Evolutionary conservation across 306 rosid genomes (phyloP).

Genomic region (Quercus bicolor): DNA sequence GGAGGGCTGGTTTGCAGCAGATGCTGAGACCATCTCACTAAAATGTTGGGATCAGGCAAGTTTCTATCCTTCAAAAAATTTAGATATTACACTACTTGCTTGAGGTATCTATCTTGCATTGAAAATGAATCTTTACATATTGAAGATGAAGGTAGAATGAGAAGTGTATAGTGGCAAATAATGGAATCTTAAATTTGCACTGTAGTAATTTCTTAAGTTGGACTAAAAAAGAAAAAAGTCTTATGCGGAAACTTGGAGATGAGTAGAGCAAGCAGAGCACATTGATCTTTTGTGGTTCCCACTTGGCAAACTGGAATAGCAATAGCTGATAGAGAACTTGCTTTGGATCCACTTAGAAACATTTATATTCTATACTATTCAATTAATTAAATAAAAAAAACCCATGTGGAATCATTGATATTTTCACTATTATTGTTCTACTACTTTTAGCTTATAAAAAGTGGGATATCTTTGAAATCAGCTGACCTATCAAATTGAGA

Average conservation of each 20-base stretch:
- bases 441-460: background rate
- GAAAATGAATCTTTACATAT: background rate
- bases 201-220: background rate
- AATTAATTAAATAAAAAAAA: too few relatives aligned
- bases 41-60: constrained; percentile 95
- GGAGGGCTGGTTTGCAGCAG: constrained; percentile 99
- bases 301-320: background rate
- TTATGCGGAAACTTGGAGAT: background rate
- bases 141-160: background rate
- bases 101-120: background rate
- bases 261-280: background rate
- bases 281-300: background rate
- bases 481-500: background rate
- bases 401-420: too few relatives aligned
- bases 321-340: too few relatives aligned
- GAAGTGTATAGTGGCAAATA: background rate
- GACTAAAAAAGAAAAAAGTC: too few relatives aligned
- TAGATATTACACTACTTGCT: background rate
- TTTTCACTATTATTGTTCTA: background rate
- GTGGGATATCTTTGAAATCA: background rate
- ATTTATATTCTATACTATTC: too few relatives aligned
- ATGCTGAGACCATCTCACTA: constrained; percentile 83
- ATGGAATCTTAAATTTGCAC: background rate
- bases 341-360: too few relatives aligned
- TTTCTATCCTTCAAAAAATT: constrained; percentile 3